Evolutionary conservation across 192 early-diverging fungal species (phyloP).

Genomic region (Coemansia sp.): DNA sequence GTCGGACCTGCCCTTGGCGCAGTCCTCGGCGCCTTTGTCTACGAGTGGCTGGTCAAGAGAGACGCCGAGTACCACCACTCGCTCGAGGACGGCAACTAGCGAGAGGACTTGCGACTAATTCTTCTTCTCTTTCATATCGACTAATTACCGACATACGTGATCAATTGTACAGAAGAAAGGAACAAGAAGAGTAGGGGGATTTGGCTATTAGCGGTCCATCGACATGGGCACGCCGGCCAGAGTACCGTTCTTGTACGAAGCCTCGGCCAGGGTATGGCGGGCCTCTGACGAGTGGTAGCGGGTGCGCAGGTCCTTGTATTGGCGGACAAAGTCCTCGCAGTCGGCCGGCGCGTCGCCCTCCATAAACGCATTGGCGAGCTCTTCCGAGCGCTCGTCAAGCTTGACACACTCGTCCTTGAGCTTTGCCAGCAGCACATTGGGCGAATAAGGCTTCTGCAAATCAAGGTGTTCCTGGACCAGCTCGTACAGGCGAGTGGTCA

Average conservation of each 20-base stretch:
- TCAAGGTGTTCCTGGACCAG: constrained; percentile 45
- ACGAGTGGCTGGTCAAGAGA: constrained; percentile 52
- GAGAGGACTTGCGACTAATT: not conserved
- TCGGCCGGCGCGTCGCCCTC: constrained; percentile 3
- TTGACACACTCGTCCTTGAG: constrained; percentile 8
- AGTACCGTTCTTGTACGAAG: constrained; percentile 32
- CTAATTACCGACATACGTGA: not conserved
- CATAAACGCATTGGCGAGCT: constrained; percentile 8
- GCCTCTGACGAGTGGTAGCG: constrained; percentile 25
- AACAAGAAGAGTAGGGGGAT: no score
- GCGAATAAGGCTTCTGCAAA: constrained; percentile 45
- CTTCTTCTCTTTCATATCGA: not conserved
- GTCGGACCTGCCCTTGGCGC: constrained; percentile 56
- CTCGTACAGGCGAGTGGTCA: constrained; percentile 45
- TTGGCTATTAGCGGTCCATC: constrained; percentile 39
- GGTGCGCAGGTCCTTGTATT: constrained; percentile 25
- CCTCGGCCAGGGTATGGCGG: constrained; percentile 17
- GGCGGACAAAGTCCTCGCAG: constrained; percentile 46
- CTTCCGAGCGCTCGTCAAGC: constrained; percentile 29
- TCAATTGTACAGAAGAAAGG: no score
- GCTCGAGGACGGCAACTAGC: constrained; percentile 26
- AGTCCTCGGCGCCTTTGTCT: constrained; percentile 49
- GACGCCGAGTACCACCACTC: constrained; percentile 26
- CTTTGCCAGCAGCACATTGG: constrained; percentile 18
- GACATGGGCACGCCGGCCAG: constrained; percentile 34